phyloP scores from a whole-genome alignment of 371 early-diverging fungal genomes.

The Homolaphlyctis polyrhiza region DNA sequence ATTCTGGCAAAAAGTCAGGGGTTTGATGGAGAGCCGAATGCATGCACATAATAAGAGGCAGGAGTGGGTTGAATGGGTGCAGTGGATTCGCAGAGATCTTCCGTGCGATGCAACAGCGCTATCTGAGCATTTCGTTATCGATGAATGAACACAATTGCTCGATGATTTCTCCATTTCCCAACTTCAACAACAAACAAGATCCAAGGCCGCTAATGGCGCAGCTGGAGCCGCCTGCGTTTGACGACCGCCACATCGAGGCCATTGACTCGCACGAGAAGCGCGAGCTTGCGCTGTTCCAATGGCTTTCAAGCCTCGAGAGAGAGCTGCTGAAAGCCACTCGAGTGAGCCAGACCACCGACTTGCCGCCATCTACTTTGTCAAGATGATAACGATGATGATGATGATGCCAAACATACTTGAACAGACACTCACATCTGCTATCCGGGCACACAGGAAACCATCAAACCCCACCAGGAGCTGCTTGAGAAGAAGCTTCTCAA shows the following conservation, averaged over 20 bases:
- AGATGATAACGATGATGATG: too few species aligned
- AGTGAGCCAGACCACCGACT: slow-evolving; percentile 14
- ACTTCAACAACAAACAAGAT: not conserved
- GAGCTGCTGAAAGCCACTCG: slow-evolving; percentile 33
- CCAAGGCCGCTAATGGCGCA: not conserved
- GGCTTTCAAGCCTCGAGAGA: slow-evolving; percentile 70
- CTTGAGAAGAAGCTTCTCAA: slow-evolving; percentile 66
- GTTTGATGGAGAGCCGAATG: too few species aligned
- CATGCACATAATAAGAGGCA: too few species aligned
- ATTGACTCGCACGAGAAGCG: slow-evolving; percentile 66
- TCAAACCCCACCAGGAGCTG: slow-evolving; percentile 59
- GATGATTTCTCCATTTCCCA: not conserved
- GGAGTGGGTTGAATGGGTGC: too few species aligned
- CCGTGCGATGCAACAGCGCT: too few species aligned
- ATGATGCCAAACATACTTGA: too few species aligned
- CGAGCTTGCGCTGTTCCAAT: slow-evolving; percentile 72
- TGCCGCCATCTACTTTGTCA: not conserved
- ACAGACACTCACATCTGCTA: too few species aligned
- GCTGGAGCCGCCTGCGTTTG: slow-evolving; percentile 23
- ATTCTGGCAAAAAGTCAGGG: too few species aligned
- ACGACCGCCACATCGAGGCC: slow-evolving; percentile 37
- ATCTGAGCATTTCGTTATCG: too few species aligned
- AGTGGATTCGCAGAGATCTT: too few species aligned
- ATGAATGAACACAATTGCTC: too few species aligned
- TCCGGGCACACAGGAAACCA: slow-evolving; percentile 40